Conservation (phyloP, 768 basidiomycete species). For the Rhodotorula graminis region DNA sequence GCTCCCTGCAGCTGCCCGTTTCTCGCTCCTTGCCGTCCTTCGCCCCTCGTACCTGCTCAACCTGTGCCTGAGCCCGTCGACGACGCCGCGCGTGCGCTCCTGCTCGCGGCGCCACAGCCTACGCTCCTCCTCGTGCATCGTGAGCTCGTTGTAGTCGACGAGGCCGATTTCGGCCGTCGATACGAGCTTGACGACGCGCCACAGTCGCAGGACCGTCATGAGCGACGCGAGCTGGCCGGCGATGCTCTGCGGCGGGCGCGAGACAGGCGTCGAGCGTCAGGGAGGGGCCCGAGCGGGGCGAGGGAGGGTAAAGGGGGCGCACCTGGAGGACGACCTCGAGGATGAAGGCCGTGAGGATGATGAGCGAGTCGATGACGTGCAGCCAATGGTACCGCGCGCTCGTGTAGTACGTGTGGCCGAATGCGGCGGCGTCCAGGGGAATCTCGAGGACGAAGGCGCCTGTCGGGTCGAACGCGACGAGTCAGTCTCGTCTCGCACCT, state of each 20-base stretch:
- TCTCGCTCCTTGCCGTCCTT: neutral
- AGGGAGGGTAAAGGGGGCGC: neutral
- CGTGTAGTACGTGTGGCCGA: conserved; percentile 3
- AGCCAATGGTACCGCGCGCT: conserved; percentile 1
- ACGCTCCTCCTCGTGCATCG: neutral
- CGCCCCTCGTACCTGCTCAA: neutral
- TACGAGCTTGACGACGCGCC: conserved; percentile 25
- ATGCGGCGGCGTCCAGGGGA: neutral
- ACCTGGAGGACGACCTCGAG: conserved; percentile 4
- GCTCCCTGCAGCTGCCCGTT: neutral
- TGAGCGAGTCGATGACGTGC: conserved; percentile 10
- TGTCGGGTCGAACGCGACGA: neutral
- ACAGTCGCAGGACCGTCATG: conserved; percentile 14
- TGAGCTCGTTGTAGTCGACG: neutral
- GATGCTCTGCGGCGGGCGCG: neutral
- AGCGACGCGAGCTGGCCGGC: neutral
- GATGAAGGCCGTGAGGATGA: conserved; percentile 10
- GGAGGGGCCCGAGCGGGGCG: neutral
- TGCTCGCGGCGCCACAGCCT: neutral
- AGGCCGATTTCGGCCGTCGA: neutral
- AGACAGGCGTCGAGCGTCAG: too few species aligned
- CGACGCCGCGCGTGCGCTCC: neutral
- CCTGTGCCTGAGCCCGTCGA: neutral
- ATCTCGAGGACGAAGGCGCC: conserved; percentile 21
- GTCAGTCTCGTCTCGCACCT: neutral